Evolutionary conservation across 352 stramenopile genomes (phyloP).

Genomic region (Pythium biforme): DNA sequence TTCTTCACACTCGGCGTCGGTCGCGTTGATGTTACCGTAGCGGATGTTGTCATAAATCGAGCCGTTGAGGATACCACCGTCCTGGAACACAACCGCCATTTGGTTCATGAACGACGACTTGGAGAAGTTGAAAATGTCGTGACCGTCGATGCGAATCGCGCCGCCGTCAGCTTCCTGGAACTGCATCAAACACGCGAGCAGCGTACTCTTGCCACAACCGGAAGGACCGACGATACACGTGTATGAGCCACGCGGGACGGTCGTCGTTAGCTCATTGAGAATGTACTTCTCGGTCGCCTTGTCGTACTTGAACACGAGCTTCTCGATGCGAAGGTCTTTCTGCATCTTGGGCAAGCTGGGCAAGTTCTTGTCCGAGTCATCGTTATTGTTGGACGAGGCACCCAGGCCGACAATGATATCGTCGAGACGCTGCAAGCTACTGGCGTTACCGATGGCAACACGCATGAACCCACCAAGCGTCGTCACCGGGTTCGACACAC

Average conservation of each 20-base stretch:
- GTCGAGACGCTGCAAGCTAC: constrained; percentile 83
- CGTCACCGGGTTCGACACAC: constrained; percentile 82
- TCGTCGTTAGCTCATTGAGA: constrained; percentile 68
- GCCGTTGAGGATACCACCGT: constrained; percentile 85
- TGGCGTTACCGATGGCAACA: constrained; percentile 85
- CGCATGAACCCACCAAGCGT: constrained; percentile 87
- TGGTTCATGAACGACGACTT: constrained; percentile 88
- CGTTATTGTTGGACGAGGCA: constrained; percentile 21
- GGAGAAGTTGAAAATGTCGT: constrained; percentile 86
- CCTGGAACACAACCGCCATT: constrained; percentile 85
- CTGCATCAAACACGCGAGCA: constrained; percentile 87
- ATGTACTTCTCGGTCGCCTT: constrained; percentile 82
- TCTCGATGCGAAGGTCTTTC: constrained; percentile 72
- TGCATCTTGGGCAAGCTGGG: constrained; percentile 81
- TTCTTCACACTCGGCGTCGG: constrained; percentile 79
- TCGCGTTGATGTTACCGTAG: constrained; percentile 72
- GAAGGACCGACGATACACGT: constrained; percentile 84
- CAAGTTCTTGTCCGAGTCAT: constrained; percentile 54
- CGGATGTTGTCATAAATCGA: constrained; percentile 89
- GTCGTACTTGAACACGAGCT: constrained; percentile 87
- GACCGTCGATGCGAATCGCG: constrained; percentile 75
- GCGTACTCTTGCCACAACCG: constrained; percentile 86
- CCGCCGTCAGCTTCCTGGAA: constrained; percentile 83
- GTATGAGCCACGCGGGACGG: constrained; percentile 77
- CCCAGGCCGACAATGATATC: constrained; percentile 78